These are phyloP conservation scores for Niebla homalea DNA, from an alignment of 495 filamentous ascomycete genomes.

Conservation along the genomic window DNA sequence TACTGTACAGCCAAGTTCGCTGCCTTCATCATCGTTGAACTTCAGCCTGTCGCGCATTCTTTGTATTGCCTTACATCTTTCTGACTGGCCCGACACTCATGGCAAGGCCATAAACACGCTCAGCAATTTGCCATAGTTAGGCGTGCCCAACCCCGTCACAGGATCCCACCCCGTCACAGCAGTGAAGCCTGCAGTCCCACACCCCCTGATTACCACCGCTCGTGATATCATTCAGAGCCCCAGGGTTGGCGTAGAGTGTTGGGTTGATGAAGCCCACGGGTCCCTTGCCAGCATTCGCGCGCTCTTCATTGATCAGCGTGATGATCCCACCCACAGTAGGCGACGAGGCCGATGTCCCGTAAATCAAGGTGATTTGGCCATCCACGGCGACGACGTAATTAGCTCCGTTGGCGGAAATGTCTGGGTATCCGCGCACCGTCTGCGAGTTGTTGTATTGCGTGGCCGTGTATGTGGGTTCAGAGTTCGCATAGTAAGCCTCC, in stretches of 20 bases:
- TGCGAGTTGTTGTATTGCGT: slow-evolving; percentile 16
- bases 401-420: slow-evolving; percentile 21
- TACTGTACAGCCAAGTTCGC: too few species aligned
- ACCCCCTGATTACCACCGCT: slow-evolving; percentile 35
- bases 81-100: too few species aligned
- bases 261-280: slow-evolving; percentile 41
- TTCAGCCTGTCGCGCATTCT: too few species aligned
- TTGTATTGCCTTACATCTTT: too few species aligned
- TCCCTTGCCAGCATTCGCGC: slow-evolving; percentile 31
- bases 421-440: slow-evolving; percentile 22
- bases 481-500: slow-evolving; percentile 17
- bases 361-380: slow-evolving; percentile 14
- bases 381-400: slow-evolving; percentile 17
- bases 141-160: slow-evolving; percentile 47
- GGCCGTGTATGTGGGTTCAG: slow-evolving; percentile 5
- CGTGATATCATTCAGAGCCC: slow-evolving; percentile 37
- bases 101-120: slow-evolving; percentile 30
- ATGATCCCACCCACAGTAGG: slow-evolving; percentile 27
- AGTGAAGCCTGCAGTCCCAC: slow-evolving; percentile 35
- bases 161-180: slow-evolving; percentile 46
- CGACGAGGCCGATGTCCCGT: slow-evolving; percentile 27
- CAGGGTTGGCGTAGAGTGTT: slow-evolving; percentile 33
- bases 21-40: too few species aligned
- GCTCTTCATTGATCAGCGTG: slow-evolving; percentile 35
- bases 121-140: slow-evolving; percentile 37